Evolutionary conservation across 1,284 basidiomycete genomes (phyloP).

Genomic region (Pterulicium gracile): DNA sequence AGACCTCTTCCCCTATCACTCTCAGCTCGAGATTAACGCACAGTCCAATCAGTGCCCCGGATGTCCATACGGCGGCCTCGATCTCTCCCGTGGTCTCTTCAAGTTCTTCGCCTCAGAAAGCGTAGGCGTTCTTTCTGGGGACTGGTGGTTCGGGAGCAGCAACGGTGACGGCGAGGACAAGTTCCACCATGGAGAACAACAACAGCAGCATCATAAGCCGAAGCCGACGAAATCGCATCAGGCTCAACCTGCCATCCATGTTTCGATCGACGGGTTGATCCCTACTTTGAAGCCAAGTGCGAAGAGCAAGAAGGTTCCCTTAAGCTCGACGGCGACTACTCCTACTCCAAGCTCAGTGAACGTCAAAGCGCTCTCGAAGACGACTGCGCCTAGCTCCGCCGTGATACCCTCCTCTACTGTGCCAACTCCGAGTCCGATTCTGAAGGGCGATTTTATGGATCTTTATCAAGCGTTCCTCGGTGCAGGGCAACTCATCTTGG

Average conservation of each 20-base stretch:
- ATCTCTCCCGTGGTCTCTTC: constrained; percentile 74
- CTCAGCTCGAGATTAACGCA: constrained; percentile 5
- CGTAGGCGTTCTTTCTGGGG: constrained; percentile 44
- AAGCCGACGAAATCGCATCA: not conserved
- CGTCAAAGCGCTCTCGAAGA: too few relatives aligned
- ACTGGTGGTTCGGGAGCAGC: constrained; percentile 41
- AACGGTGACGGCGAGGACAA: constrained; percentile 13
- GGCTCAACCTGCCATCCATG: too few relatives aligned
- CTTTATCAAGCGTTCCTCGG: constrained; percentile 4
- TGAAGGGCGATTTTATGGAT: constrained; percentile 16
- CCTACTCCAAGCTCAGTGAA: not conserved
- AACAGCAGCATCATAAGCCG: not conserved
- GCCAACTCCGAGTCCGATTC: not conserved
- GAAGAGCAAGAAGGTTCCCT: not conserved
- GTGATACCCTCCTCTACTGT: not conserved
- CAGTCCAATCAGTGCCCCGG: constrained; percentile 49
- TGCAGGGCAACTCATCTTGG: not conserved
- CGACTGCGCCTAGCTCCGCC: not conserved
- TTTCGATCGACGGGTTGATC: too few relatives aligned
- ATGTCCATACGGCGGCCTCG: constrained; percentile 65
- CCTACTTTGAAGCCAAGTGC: not conserved
- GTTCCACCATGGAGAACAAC: not conserved
- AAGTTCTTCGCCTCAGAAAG: constrained; percentile 35
- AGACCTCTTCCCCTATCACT: constrained; percentile 12
- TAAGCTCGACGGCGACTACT: not conserved